A percentile compares a stretch with the other conserved stretches of the same genome.
Evolutionary conservation across 257 asterid species (phyloP).

Genomic region (Thymus mandschuricus): DNA sequence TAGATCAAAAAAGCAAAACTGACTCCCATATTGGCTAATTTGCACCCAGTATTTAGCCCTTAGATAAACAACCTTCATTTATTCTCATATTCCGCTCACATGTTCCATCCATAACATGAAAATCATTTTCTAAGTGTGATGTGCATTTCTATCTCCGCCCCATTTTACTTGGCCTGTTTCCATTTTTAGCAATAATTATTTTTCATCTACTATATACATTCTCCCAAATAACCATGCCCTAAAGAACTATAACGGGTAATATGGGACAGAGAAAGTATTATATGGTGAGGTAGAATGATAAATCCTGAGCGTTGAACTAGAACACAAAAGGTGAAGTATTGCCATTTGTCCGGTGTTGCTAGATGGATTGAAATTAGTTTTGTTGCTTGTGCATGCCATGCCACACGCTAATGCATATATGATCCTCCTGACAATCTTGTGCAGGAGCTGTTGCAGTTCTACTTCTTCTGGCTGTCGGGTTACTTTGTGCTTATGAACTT

Average conservation of each 20-base stretch:
- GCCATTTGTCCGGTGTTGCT: constrained; percentile 8
- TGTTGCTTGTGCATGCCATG: constrained; percentile 17
- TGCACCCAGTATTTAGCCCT: not conserved
- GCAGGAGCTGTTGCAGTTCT: constrained; percentile 99
- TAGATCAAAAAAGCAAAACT: not conserved
- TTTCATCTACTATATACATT: too few species aligned
- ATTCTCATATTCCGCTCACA: not conserved
- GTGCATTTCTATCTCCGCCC: too few species aligned
- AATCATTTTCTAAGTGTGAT: too few species aligned
- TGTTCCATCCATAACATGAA: too few species aligned
- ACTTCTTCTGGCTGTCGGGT: constrained; percentile 95
- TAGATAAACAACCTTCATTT: not conserved
- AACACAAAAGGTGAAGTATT: not conserved
- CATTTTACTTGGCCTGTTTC: too few species aligned
- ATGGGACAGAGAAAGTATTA: too few species aligned
- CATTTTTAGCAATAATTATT: too few species aligned
- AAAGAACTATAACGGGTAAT: too few species aligned
- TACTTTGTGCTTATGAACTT: constrained; percentile 97
- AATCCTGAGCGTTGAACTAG: not conserved
- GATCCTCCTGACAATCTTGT: constrained; percentile 33
- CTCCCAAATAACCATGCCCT: too few species aligned
- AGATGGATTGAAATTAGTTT: not conserved
- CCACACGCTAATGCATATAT: constrained; percentile 23
- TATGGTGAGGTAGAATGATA: not conserved
- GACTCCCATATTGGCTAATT: not conserved